Evolutionary conservation across 2,329 filamentous ascomycete genomes (phyloP).

Genomic region (Allantophomopsis lycopodina): DNA sequence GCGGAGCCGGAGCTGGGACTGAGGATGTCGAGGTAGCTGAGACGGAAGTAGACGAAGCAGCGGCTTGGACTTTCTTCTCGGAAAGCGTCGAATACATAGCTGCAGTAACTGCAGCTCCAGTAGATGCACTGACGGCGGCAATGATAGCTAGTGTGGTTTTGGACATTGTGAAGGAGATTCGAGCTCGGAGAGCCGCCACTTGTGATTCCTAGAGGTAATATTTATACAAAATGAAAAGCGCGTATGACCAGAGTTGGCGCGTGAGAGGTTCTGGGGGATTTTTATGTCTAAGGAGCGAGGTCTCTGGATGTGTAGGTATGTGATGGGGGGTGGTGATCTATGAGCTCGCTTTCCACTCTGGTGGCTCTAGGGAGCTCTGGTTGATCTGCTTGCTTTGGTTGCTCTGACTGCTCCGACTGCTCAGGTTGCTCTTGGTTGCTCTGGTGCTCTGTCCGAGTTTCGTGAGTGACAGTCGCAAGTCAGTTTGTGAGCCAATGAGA

Average conservation of each 20-base stretch:
- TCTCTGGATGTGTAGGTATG: too few species aligned
- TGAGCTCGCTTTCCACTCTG: too few species aligned
- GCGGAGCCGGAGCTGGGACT: constrained; percentile 13
- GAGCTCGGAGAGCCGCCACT: background rate
- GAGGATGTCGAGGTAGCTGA: constrained; percentile 1
- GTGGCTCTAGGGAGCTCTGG: too few species aligned
- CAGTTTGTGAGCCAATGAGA: too few species aligned
- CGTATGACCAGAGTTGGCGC: background rate
- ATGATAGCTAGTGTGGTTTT: constrained; percentile 66
- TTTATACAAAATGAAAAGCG: background rate
- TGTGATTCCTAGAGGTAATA: background rate
- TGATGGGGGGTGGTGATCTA: too few species aligned
- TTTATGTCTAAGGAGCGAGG: too few species aligned
- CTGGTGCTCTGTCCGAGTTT: background rate
- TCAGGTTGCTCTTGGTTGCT: background rate
- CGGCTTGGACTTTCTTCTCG: constrained; percentile 25
- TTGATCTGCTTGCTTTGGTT: too few species aligned
- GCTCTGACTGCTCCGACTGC: too few species aligned
- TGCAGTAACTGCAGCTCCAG: constrained; percentile 59
- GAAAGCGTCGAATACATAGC: constrained; percentile 49
- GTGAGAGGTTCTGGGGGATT: background rate
- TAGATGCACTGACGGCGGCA: constrained; percentile 62
- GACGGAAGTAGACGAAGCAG: constrained; percentile 14
- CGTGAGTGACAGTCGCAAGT: too few species aligned
- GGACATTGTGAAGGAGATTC: constrained; percentile 43